Percentiles rank a stretch among this genome's conserved stretches.
Conservation (phyloP, 2,329 filamentous ascomycete species). For the Aspergillus sp. region DNA sequence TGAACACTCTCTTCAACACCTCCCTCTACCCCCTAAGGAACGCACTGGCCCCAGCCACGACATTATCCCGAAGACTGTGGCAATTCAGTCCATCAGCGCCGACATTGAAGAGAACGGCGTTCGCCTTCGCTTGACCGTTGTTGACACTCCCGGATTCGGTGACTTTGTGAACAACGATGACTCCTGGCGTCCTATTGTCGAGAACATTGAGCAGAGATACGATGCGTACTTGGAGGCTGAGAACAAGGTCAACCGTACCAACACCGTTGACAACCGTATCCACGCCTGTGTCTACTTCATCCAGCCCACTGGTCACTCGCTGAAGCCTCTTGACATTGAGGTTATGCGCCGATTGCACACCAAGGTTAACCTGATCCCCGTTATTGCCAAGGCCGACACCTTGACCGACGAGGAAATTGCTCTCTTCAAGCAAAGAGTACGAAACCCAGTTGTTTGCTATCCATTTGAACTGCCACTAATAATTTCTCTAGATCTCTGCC, state of each 20-base stretch:
- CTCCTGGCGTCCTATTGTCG: conserved; percentile 97
- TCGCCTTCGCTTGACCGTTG: conserved; percentile 89
- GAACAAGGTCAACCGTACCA: conserved; percentile 99
- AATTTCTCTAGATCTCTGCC: conserved; percentile 69
- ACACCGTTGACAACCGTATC: conserved; percentile 98
- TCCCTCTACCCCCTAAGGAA: conserved; percentile 98
- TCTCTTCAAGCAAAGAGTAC: conserved; percentile 92
- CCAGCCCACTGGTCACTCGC: conserved; percentile 93
- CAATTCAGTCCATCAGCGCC: conserved; percentile 89
- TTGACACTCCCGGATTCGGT: conserved; percentile 96
- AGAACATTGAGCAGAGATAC: conserved; percentile 99
- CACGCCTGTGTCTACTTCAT: conserved; percentile 99
- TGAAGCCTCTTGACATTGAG: conserved; percentile 98
- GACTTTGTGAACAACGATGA: conserved; percentile 99
- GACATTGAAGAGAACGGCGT: conserved; percentile 99
- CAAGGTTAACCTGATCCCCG: conserved; percentile 99
- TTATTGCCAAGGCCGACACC: conserved; percentile 98
- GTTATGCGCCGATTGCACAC: conserved; percentile 99
- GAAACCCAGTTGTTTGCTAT: conserved; percentile 27
- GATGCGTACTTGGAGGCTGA: conserved; percentile 98
- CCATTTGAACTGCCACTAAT: conserved; percentile 13
- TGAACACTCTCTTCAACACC: conserved; percentile 99
- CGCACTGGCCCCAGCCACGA: conserved; percentile 95
- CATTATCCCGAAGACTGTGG: conserved; percentile 96
- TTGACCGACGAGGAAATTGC: conserved; percentile 94